phyloP scores from a whole-genome alignment of 805 yeast genomes.

The Cyberlindnera euphorbiiphila region DNA sequence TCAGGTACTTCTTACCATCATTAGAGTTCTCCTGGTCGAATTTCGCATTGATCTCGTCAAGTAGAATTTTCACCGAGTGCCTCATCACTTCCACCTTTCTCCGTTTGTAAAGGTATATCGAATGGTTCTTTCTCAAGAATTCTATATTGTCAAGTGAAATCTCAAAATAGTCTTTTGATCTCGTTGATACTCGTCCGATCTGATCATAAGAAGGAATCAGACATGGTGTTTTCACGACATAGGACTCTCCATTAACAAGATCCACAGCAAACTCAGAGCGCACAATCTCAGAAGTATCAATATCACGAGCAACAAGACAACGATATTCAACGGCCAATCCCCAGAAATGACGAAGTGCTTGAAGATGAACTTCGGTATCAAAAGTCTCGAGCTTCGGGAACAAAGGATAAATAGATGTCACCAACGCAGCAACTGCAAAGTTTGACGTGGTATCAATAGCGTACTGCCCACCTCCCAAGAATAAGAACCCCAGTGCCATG shows the following conservation, averaged over 20 bases:
- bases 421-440: conserved; percentile 62
- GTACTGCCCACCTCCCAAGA: conserved; percentile 90
- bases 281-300: conserved; percentile 53
- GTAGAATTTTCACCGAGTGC: conserved; percentile 31
- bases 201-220: conserved; percentile 56
- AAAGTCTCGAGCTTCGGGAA: conserved; percentile 45
- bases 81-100: conserved; percentile 29
- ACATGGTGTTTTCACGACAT: conserved; percentile 53
- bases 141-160: conserved; percentile 38
- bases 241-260: conserved; percentile 35
- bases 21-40: conserved; percentile 13
- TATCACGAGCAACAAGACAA: conserved; percentile 75
- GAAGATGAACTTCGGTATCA: conserved; percentile 62
- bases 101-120: conserved; percentile 48
- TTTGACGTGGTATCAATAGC: conserved; percentile 60
- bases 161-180: conserved; percentile 48
- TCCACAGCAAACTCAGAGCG: conserved; percentile 37
- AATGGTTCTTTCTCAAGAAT: conserved; percentile 27
- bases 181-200: conserved; percentile 45
- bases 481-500: conserved; percentile 81
- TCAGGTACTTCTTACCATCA: conserved; percentile 8
- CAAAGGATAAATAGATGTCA: conserved; percentile 75
- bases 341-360: conserved; percentile 90
- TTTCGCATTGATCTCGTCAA: conserved; percentile 21
- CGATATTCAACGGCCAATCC: conserved; percentile 76